These are phyloP conservation scores for Tremella yokohamensis DNA, from an alignment of 768 basidiomycete species.

Conservation along the genomic window DNA sequence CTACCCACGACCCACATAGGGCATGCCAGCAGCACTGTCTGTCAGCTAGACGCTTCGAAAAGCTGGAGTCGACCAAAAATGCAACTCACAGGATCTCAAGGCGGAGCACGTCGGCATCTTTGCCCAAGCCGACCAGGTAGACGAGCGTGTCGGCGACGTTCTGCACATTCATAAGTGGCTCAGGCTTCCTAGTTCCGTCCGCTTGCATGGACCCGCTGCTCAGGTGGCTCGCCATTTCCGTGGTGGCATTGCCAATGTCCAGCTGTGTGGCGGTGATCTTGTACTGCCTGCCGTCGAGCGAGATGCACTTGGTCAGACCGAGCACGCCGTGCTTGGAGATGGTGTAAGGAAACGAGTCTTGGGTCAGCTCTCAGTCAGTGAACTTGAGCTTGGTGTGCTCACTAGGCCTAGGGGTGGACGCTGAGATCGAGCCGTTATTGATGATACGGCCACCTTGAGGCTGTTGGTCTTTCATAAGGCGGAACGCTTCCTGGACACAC, in stretches of 20 bases:
- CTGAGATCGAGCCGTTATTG: constrained; percentile 65
- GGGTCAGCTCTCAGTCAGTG: background rate
- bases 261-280: constrained; percentile 76
- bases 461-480: constrained; percentile 66
- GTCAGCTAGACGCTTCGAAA: constrained; percentile 5
- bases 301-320: constrained; percentile 71
- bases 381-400: constrained; percentile 8
- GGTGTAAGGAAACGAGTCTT: constrained; percentile 60
- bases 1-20: constrained; percentile 46
- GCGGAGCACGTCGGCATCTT: constrained; percentile 66
- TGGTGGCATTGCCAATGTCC: constrained; percentile 78
- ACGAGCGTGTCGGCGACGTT: constrained; percentile 71
- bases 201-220: constrained; percentile 63
- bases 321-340: constrained; percentile 74
- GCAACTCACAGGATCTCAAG: constrained; percentile 69
- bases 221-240: constrained; percentile 58
- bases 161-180: constrained; percentile 66
- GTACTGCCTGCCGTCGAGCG: constrained; percentile 70
- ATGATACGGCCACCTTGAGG: constrained; percentile 78
- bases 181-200: constrained; percentile 59
- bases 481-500: constrained; percentile 72
- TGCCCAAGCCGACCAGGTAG: constrained; percentile 67
- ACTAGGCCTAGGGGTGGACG: constrained; percentile 49
- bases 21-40: constrained; percentile 46
- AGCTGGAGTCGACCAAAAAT: background rate